Evolutionary conservation across 441 rosid genomes (phyloP).

Genomic region (Pelargonium fulgidum): DNA sequence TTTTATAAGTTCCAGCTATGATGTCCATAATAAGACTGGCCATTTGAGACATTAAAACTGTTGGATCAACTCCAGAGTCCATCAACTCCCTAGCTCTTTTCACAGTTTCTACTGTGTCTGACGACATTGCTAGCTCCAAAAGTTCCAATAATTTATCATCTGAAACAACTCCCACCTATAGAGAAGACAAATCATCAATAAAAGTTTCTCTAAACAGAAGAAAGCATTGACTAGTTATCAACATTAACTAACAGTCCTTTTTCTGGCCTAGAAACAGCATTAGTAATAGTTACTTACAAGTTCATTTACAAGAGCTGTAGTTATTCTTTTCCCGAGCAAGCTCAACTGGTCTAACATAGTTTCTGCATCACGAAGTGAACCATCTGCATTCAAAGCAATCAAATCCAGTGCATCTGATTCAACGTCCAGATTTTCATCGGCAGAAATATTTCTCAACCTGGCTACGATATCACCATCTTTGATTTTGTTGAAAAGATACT

Average conservation of each 20-base stretch:
- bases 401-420: constrained; percentile 80
- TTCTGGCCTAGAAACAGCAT: not conserved
- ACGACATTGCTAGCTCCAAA: constrained; percentile 86
- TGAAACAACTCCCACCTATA: constrained; percentile 87
- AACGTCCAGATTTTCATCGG: constrained; percentile 74
- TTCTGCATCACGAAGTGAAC: constrained; percentile 97
- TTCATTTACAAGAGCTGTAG: constrained; percentile 79
- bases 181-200: constrained; percentile 17
- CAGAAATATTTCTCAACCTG: constrained; percentile 62
- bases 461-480: constrained; percentile 70
- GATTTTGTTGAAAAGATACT: constrained; percentile 83
- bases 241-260: not conserved
- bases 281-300: constrained; percentile 54
- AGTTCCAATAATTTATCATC: constrained; percentile 91
- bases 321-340: constrained; percentile 81
- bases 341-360: constrained; percentile 95
- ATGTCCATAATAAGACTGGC: constrained; percentile 96
- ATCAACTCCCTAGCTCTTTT: constrained; percentile 87
- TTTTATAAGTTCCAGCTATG: constrained; percentile 79
- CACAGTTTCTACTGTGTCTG: constrained; percentile 89
- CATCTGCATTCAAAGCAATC: constrained; percentile 88
- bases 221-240: constrained; percentile 4
- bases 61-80: constrained; percentile 93
- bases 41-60: constrained; percentile 91
- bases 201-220: constrained; percentile 10